Percentiles rank a stretch among this genome's conserved stretches.
phyloP scores from a whole-genome alignment of 202 grass and related monocot genomes.

The Carex sylvatica region DNA sequence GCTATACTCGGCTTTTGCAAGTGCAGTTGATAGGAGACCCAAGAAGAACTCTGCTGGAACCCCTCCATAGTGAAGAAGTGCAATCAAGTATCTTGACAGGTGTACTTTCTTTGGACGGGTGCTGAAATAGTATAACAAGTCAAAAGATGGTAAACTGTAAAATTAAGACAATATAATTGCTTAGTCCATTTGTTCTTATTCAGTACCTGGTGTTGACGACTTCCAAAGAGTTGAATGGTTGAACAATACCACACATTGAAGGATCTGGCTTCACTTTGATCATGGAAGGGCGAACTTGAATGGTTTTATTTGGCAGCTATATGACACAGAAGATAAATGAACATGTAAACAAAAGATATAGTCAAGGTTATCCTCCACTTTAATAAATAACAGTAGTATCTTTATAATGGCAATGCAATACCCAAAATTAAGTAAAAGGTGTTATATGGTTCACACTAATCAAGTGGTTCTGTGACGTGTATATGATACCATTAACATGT shows the following conservation, averaged over 20 bases:
- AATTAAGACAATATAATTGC: not conserved
- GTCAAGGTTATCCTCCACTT: not conserved
- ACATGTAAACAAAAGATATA: slow-evolving; percentile 3
- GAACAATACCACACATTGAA: slow-evolving; percentile 16
- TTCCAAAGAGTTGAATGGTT: slow-evolving; percentile 67
- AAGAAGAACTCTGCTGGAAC: slow-evolving; percentile 73
- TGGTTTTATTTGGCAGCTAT: slow-evolving; percentile 58
- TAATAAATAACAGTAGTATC: not conserved
- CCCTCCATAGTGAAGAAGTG: slow-evolving; percentile 52
- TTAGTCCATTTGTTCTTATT: not conserved
- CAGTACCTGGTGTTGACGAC: slow-evolving; percentile 63
- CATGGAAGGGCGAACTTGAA: slow-evolving; percentile 64
- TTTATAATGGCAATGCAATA: not conserved
- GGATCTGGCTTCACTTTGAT: slow-evolving; percentile 50
- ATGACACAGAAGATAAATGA: slow-evolving; percentile 26
- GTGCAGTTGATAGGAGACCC: slow-evolving; percentile 50
- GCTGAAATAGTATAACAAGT: slow-evolving; percentile 32
- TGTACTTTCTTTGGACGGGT: slow-evolving; percentile 46
- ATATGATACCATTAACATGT: not conserved
- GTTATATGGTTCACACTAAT: not conserved
- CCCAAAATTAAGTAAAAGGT: not conserved
- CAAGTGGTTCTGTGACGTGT: not conserved
- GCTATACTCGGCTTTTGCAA: slow-evolving; percentile 35
- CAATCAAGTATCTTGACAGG: slow-evolving; percentile 65
- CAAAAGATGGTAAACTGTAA: not conserved